A percentile compares a stretch with the other conserved stretches of the same genome.
These are phyloP conservation scores for Micractinium conductrix DNA, from an alignment of 139 green algal genomes.

Conservation along the genomic window DNA sequence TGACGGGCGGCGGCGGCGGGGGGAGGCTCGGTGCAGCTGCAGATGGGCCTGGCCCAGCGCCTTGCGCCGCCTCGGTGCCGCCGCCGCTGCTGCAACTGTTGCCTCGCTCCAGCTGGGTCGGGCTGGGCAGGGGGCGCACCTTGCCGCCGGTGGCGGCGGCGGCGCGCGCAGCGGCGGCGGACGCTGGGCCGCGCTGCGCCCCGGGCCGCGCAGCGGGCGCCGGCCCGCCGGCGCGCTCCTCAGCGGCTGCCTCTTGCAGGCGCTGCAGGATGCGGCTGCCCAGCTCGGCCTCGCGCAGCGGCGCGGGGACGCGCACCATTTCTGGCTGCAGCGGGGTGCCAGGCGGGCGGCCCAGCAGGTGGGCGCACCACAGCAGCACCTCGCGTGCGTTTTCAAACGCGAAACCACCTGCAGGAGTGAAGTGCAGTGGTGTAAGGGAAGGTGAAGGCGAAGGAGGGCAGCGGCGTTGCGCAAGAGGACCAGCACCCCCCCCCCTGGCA, in stretches of 20 bases:
- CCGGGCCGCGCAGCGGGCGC: background rate
- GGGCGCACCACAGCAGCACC: constrained; percentile 44
- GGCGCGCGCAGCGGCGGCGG: background rate
- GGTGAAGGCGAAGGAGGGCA: background rate
- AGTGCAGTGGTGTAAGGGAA: background rate
- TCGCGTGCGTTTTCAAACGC: constrained; percentile 58
- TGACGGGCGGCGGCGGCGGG: background rate
- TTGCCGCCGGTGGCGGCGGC: background rate
- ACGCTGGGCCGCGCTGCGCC: background rate
- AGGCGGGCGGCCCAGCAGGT: constrained; percentile 3
- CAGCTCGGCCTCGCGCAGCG: constrained; percentile 15
- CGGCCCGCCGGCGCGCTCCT: background rate
- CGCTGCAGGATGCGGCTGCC: background rate
- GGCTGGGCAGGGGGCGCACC: background rate
- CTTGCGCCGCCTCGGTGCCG: background rate
- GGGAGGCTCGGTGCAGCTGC: background rate
- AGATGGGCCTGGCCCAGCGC: background rate
- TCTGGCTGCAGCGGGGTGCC: background rate
- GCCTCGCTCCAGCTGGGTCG: background rate
- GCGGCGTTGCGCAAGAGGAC: too few species aligned
- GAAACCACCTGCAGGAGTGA: constrained; percentile 34
- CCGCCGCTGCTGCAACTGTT: background rate
- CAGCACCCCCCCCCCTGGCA: too few species aligned
- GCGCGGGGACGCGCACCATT: background rate
- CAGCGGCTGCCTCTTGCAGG: background rate